A percentile compares a stretch with the other conserved stretches of the same genome.
These are phyloP conservation scores for Plasmodium billcollinsi DNA, from an alignment of 169 alveolate species.

Conservation along the genomic window DNA sequence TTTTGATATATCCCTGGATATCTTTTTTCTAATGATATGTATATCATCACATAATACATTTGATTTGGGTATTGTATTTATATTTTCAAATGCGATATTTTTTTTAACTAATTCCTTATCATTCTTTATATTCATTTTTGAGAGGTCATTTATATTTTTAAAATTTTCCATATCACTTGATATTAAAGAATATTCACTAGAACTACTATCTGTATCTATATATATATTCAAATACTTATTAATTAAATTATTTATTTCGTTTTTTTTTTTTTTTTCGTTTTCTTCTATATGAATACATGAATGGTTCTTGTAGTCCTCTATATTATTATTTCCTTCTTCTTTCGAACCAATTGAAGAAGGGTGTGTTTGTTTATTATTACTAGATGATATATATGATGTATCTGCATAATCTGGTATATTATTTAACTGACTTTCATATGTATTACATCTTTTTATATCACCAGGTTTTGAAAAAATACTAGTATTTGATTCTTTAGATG, in stretches of 20 bases:
- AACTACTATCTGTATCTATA: constrained; percentile 4
- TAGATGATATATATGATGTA: too few species aligned
- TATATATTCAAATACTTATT: constrained; percentile 47
- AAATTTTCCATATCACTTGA: constrained; percentile 14
- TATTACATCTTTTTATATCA: too few species aligned
- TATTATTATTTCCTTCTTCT: neutral
- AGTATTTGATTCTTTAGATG: neutral
- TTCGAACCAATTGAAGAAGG: too few species aligned
- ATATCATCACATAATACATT: too few species aligned
- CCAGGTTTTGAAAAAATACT: too few species aligned
- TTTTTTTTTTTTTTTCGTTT: constrained; percentile 15
- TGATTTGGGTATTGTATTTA: neutral
- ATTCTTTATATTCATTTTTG: constrained; percentile 2
- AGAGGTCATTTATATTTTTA: neutral
- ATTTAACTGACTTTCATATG: too few species aligned
- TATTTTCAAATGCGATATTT: neutral
- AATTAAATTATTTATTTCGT: constrained; percentile 47
- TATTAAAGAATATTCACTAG: constrained; percentile 55
- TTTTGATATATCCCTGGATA: constrained; percentile 45
- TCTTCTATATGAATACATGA: constrained; percentile 12
- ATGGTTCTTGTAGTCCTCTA: neutral
- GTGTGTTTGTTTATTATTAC: too few species aligned
- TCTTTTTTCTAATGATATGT: neutral
- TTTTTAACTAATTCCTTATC: neutral
- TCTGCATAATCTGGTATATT: too few species aligned